Evolutionary conservation across 129 eudicot genomes (phyloP), one percentile per base, ranked within the genome.

Genomic region (Lactuca sativa): DNA sequence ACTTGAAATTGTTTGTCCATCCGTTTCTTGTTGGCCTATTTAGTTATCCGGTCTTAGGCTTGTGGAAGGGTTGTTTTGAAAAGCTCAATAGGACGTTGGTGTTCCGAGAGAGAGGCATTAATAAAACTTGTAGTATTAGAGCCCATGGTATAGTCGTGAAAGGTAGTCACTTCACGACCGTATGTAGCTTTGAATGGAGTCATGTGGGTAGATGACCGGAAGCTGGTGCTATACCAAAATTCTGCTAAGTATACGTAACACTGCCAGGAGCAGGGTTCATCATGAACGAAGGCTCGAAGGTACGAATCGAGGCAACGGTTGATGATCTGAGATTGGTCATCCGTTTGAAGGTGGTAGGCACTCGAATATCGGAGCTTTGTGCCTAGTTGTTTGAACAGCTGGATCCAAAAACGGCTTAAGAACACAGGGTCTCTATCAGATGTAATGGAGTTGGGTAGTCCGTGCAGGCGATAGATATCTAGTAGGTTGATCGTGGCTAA

Each of bases 401-500:
- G 53, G 13, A n/a, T 48, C 59, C 59, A 54, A 15, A 54, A 54
- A 15, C 16, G 59, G 25, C 59, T 54, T 1, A 61, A 14, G n/a
- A 61, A 61, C 0, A 61, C 0, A 2, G 47, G 66, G 48, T 32
- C 47, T 12, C 41, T 3, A 10, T 60, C 65, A 3, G 65, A n/a
- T n/a, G n/a, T n/a, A n/a, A 60, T 32, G 7, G 66, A 30, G 11
- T 33, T 61, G n/a, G 44, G 66, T 1, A 61, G 15, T 2, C 66
- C 49, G 37, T 61, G 66, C 1, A 61, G 48, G n/a, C 44, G 41
- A 21, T 61, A 61, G 2, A 61, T n/a, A 7, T 33, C 66, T 61
- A 3, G 3, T 3, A 61, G 49, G 12, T 34, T 34, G 3, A 62
- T 14, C 2, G 47, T 6, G 18, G 66, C 66, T 4, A 62, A 21